Evolutionary conservation across 2,329 filamentous ascomycete genomes (phyloP).

Genomic region (Pseudogymnoascus pannorum): DNA sequence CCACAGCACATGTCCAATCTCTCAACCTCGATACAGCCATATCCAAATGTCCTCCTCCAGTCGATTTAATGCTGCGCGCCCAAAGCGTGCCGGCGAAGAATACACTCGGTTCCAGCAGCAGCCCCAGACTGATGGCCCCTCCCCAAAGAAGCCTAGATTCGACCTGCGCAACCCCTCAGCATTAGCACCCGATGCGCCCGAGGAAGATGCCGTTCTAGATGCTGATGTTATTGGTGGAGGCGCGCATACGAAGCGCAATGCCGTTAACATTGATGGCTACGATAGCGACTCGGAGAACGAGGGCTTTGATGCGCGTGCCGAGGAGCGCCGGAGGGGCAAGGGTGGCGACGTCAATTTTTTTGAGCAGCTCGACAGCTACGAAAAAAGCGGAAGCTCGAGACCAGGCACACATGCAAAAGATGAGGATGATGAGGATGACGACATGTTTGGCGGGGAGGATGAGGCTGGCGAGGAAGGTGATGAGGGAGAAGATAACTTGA

Average conservation of each 20-base stretch:
- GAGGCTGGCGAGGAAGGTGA: slow-evolving; percentile 40
- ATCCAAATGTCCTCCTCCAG: slow-evolving; percentile 46
- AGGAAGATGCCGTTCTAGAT: slow-evolving; percentile 71
- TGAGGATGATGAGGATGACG: slow-evolving; percentile 60
- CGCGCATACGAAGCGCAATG: slow-evolving; percentile 76
- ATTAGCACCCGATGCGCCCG: slow-evolving; percentile 72
- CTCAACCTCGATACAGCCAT: not conserved
- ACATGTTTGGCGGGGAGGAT: slow-evolving; percentile 74
- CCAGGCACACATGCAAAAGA: slow-evolving; percentile 29
- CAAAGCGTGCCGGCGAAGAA: slow-evolving; percentile 75
- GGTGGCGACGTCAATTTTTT: slow-evolving; percentile 42
- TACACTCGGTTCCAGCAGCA: slow-evolving; percentile 73
- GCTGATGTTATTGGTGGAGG: slow-evolving; percentile 84
- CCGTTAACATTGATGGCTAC: slow-evolving; percentile 94
- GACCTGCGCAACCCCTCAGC: slow-evolving; percentile 92
- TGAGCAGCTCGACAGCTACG: slow-evolving; percentile 49
- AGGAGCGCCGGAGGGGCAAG: slow-evolving; percentile 43
- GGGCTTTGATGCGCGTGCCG: slow-evolving; percentile 70
- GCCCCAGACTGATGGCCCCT: slow-evolving; percentile 43
- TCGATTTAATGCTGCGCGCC: slow-evolving; percentile 59
- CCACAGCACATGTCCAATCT: not conserved
- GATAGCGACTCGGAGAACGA: slow-evolving; percentile 92
- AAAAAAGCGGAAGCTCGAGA: slow-evolving; percentile 29
- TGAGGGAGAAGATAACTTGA: slow-evolving; percentile 31
- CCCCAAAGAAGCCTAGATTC: slow-evolving; percentile 77